Percentiles rank a stretch among this genome's conserved stretches.
Conservation (phyloP, 768 basidiomycete genomes). For the Fibroporia radiculosa region DNA sequence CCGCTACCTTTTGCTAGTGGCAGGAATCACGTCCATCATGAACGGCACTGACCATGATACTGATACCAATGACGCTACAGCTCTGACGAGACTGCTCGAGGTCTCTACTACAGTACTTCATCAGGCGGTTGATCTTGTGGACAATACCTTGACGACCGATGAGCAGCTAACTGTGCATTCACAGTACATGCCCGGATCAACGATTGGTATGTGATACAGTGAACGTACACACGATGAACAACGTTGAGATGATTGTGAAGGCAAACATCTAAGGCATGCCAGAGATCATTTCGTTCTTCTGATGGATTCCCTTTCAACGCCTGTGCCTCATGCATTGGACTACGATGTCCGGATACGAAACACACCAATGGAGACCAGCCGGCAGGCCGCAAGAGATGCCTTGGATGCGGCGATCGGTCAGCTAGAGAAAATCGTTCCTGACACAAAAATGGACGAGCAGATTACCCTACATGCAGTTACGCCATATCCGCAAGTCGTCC, state of each 20-base stretch:
- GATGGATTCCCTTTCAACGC: constrained; percentile 41
- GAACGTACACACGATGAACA: not conserved
- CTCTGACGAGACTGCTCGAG: constrained; percentile 47
- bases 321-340: constrained; percentile 47
- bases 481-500: constrained; percentile 64
- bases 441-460: constrained; percentile 41
- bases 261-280: constrained; percentile 82
- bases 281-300: constrained; percentile 76
- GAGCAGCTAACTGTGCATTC: constrained; percentile 63
- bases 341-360: constrained; percentile 74
- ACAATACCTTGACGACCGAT: constrained; percentile 56
- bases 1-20: too few species aligned
- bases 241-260: constrained; percentile 27
- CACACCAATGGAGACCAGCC: constrained; percentile 76
- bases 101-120: constrained; percentile 61
- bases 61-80: constrained; percentile 14
- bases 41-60: not conserved
- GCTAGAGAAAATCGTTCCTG: constrained; percentile 47
- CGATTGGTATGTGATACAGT: constrained; percentile 51
- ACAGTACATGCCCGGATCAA: constrained; percentile 78
- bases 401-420: constrained; percentile 47
- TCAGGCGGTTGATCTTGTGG: constrained; percentile 69
- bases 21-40: constrained; percentile 3
- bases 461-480: constrained; percentile 76
- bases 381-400: constrained; percentile 49